Evolutionary conservation across 2,329 filamentous ascomycete genomes (phyloP).

Genomic region (Orbilia javanica): DNA sequence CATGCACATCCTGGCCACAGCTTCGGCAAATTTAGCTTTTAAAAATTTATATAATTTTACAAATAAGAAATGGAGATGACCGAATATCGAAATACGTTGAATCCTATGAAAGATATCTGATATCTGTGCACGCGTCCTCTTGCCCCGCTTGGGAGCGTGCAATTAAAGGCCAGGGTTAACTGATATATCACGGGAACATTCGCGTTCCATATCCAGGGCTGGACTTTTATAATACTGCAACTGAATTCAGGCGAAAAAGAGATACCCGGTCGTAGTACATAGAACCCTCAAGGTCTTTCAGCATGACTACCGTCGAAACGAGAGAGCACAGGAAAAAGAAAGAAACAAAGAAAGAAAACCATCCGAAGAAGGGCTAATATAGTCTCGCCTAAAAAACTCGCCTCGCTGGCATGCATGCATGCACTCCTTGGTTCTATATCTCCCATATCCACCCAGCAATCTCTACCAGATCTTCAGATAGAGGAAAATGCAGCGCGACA

Average conservation of each 20-base stretch:
- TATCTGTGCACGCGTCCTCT: not conserved
- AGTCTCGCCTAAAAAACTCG: constrained; percentile 1
- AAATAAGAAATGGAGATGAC: constrained; percentile 13
- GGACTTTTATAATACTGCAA: constrained; percentile 21
- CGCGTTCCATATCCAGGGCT: constrained; percentile 6
- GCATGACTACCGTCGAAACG: not conserved
- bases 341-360: not conserved
- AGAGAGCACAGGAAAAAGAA: not conserved
- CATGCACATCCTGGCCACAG: not conserved
- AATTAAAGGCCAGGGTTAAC: too few species aligned
- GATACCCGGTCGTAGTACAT: constrained; percentile 13
- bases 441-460: too few species aligned
- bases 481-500: too few species aligned
- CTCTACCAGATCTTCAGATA: too few species aligned
- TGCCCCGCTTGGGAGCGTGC: not conserved
- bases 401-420: not conserved
- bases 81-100: too few species aligned
- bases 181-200: constrained; percentile 10
- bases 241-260: constrained; percentile 18
- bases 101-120: not conserved
- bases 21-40: not conserved
- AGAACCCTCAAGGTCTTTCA: not conserved
- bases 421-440: not conserved
- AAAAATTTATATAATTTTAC: not conserved
- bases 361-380: not conserved